Evolutionary conservation across 2,329 filamentous ascomycete species (phyloP).

Genomic region (Calonectria naviculata): DNA sequence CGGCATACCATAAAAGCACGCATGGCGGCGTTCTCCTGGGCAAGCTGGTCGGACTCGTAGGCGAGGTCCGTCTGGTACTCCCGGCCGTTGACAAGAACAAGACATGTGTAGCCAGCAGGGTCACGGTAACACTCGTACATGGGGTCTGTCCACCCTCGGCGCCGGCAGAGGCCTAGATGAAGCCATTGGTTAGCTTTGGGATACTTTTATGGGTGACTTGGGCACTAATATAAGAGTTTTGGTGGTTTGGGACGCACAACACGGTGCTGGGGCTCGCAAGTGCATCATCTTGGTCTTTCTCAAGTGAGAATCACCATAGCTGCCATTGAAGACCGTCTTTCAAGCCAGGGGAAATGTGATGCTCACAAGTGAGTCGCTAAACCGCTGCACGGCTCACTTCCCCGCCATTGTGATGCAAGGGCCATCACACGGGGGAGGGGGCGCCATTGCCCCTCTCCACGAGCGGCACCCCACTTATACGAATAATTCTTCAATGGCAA

Average conservation of each 20-base stretch:
- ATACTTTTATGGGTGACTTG: neutral
- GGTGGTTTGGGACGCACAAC: too few relatives aligned
- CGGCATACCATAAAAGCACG: slow-evolving; percentile 97
- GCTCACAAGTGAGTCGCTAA: neutral
- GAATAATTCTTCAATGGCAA: slow-evolving; percentile 31
- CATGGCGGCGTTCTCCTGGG: slow-evolving; percentile 94
- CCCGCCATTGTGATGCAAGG: slow-evolving; percentile 38
- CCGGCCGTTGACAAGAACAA: slow-evolving; percentile 94
- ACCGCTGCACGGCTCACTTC: neutral
- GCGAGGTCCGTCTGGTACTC: slow-evolving; percentile 93
- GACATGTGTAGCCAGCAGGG: slow-evolving; percentile 83
- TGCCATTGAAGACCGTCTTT: neutral
- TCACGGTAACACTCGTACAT: slow-evolving; percentile 85
- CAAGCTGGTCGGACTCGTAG: slow-evolving; percentile 84
- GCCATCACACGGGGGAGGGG: slow-evolving; percentile 15
- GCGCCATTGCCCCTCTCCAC: slow-evolving; percentile 13
- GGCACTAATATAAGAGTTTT: neutral
- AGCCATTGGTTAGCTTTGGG: slow-evolving; percentile 48
- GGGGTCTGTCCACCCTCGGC: slow-evolving; percentile 93
- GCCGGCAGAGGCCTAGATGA: slow-evolving; percentile 85
- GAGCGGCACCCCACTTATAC: slow-evolving; percentile 25
- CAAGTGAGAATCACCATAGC: neutral
- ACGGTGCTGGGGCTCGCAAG: neutral
- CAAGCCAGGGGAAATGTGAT: neutral
- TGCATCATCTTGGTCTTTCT: neutral